phyloP scores from a whole-genome alignment of 2,329 filamentous ascomycete species.

The Rugonectria rugulosa region DNA sequence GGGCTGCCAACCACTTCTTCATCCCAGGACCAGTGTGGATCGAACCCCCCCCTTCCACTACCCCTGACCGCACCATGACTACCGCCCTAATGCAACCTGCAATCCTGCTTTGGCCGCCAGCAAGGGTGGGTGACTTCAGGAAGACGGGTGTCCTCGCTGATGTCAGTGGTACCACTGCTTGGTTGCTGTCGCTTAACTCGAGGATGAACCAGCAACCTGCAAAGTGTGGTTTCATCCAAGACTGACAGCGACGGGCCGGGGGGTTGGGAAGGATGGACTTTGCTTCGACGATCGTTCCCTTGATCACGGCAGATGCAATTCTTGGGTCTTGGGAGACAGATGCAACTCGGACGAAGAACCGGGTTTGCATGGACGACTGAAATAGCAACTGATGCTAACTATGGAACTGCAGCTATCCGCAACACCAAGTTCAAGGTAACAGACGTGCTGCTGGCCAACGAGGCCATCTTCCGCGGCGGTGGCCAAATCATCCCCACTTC shows the following conservation, averaged over 20 bases:
- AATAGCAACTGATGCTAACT: conserved; percentile 32
- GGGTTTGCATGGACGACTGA: neutral
- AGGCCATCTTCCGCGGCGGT: conserved; percentile 93
- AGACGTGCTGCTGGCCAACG: conserved; percentile 83
- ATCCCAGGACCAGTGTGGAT: conserved; percentile 29
- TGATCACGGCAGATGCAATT: conserved; percentile 27
- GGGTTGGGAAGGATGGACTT: conserved; percentile 17
- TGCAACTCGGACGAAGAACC: conserved; percentile 16
- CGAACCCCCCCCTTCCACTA: conserved; percentile 18
- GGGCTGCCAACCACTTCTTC: conserved; percentile 15
- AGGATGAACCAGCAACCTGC: conserved; percentile 11
- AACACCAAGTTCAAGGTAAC: conserved; percentile 98
- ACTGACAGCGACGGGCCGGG: conserved; percentile 22
- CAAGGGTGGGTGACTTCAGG: conserved; percentile 20
- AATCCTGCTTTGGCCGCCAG: conserved; percentile 24
- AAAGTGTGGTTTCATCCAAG: conserved; percentile 3
- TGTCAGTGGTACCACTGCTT: conserved; percentile 30
- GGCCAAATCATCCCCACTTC: conserved; percentile 98
- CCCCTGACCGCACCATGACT: conserved; percentile 31
- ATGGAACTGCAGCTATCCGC: conserved; percentile 75
- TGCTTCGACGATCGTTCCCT: conserved; percentile 30
- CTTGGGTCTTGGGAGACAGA: conserved; percentile 18
- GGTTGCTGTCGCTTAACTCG: conserved; percentile 3
- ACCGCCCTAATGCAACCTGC: conserved; percentile 26
- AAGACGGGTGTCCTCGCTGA: conserved; percentile 21